Evolutionary conservation across 2,329 filamentous ascomycete species (phyloP).

Genomic region (Ophiostoma novo-ulmi): DNA sequence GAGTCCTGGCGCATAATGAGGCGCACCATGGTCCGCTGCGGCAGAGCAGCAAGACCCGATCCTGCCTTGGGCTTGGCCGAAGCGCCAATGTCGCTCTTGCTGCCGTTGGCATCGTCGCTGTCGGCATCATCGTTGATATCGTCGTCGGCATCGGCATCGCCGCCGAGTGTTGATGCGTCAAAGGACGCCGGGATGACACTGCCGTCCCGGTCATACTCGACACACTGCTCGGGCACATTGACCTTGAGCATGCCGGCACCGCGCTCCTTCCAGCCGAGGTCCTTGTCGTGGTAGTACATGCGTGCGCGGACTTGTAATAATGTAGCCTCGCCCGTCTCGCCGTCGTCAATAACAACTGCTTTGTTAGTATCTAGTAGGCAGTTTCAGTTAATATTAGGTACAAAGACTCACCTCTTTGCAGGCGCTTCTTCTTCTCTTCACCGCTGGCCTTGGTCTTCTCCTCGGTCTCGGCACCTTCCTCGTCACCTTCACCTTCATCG

Average conservation of each 20-base stretch:
- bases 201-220: constrained; percentile 47
- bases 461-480: constrained; percentile 40
- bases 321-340: constrained; percentile 76
- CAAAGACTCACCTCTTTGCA: constrained; percentile 61
- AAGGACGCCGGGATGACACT: constrained; percentile 28
- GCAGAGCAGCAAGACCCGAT: constrained; percentile 11
- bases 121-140: constrained; percentile 29
- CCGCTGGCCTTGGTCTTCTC: constrained; percentile 32
- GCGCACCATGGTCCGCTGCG: constrained; percentile 53
- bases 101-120: constrained; percentile 25
- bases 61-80: constrained; percentile 15
- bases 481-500: constrained; percentile 40
- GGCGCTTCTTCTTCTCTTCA: constrained; percentile 60
- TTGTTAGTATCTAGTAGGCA: constrained; percentile 30
- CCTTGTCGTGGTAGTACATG: constrained; percentile 71
- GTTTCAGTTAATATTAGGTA: not conserved
- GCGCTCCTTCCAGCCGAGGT: constrained; percentile 79
- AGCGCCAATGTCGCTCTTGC: constrained; percentile 29
- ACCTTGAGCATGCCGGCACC: constrained; percentile 79
- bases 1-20: constrained; percentile 90
- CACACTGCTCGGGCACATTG: constrained; percentile 61
- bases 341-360: constrained; percentile 69
- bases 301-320: constrained; percentile 60
- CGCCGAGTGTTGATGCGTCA: constrained; percentile 27
- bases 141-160: constrained; percentile 24